phyloP scores from a whole-genome alignment of 2,329 filamentous ascomycete species.

The Cladosporium phlei region DNA sequence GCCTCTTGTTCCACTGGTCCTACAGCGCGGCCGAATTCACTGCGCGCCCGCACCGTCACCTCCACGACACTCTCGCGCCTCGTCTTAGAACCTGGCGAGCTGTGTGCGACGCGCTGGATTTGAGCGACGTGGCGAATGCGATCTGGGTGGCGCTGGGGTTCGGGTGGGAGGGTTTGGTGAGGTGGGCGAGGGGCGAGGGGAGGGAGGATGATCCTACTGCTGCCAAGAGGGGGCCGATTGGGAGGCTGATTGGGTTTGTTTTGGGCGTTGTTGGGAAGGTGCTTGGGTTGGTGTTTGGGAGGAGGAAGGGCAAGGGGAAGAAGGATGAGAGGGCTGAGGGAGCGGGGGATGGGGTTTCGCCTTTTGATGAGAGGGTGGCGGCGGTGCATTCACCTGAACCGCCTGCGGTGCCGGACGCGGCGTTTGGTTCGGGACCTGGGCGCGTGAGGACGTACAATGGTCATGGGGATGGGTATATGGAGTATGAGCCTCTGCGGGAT shows the following conservation, averaged over 20 bases:
- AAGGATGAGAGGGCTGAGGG: not conserved
- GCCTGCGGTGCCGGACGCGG: slow-evolving; percentile 15
- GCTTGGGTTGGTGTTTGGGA: too few species aligned
- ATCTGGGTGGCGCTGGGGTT: slow-evolving; percentile 14
- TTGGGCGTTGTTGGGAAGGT: too few species aligned
- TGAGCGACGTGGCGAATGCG: slow-evolving; percentile 17
- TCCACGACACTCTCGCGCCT: slow-evolving; percentile 6
- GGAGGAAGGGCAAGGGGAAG: not conserved
- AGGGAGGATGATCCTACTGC: slow-evolving; percentile 11
- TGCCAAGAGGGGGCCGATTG: not conserved
- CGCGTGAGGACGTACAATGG: slow-evolving; percentile 14
- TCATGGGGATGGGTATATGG: slow-evolving; percentile 5
- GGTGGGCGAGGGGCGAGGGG: slow-evolving; percentile 13
- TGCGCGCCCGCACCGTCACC: slow-evolving; percentile 12
- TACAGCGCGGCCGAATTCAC: slow-evolving; percentile 18
- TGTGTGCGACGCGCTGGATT: slow-evolving; percentile 17
- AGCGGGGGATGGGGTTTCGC: slow-evolving; percentile 7
- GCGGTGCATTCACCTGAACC: too few species aligned
- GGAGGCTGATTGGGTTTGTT: slow-evolving; percentile 5
- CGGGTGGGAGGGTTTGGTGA: slow-evolving; percentile 10
- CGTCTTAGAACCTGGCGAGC: slow-evolving; percentile 16
- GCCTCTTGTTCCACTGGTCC: slow-evolving; percentile 19
- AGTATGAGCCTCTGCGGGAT: slow-evolving; percentile 1
- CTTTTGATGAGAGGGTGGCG: slow-evolving; percentile 13
- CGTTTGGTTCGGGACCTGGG: slow-evolving; percentile 12